These are phyloP conservation scores for Psilocybe mexicana DNA, from an alignment of 1,284 basidiomycete species.

Conservation along the genomic window DNA sequence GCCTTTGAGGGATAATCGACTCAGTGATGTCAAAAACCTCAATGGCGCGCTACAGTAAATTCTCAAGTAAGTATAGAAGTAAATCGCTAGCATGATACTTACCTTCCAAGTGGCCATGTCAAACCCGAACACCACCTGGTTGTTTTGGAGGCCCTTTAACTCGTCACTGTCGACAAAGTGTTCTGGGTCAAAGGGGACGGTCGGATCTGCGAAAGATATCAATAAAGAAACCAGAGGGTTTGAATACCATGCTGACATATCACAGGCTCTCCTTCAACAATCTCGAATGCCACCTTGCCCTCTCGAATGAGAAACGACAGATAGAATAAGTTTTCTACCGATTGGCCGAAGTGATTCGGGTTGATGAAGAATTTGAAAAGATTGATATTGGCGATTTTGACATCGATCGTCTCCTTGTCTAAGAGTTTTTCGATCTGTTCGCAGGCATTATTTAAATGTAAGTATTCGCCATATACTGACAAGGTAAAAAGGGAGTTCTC, in stretches of 20 bases:
- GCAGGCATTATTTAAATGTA: too few relatives aligned
- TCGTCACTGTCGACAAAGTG: slow-evolving; percentile 46
- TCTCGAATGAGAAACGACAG: slow-evolving; percentile 90
- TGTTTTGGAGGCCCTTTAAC: slow-evolving; percentile 59
- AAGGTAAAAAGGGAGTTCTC: slow-evolving; percentile 49
- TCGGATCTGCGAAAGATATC: slow-evolving; percentile 46
- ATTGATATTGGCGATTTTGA: slow-evolving; percentile 44
- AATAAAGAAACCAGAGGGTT: neutral
- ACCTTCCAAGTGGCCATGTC: slow-evolving; percentile 84
- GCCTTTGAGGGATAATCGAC: slow-evolving; percentile 66
- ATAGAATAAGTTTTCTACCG: slow-evolving; percentile 93
- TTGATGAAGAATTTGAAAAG: slow-evolving; percentile 86
- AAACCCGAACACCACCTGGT: slow-evolving; percentile 85
- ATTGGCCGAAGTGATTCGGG: slow-evolving; percentile 85
- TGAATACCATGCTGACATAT: slow-evolving; percentile 55
- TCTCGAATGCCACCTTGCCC: slow-evolving; percentile 73
- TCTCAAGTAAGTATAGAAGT: neutral
- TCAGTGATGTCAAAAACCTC: slow-evolving; percentile 77
- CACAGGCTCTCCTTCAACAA: slow-evolving; percentile 67
- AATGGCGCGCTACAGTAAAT: slow-evolving; percentile 63
- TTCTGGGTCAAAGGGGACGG: slow-evolving; percentile 61
- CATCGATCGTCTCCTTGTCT: slow-evolving; percentile 29
- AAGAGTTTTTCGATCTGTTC: slow-evolving; percentile 58
- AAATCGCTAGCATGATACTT: neutral
- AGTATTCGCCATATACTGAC: too few relatives aligned